Percentiles rank a stretch among this genome's conserved stretches.
These are phyloP conservation scores for Glycine latifolia DNA, from an alignment of 306 rosid species.

Conservation along the genomic window DNA sequence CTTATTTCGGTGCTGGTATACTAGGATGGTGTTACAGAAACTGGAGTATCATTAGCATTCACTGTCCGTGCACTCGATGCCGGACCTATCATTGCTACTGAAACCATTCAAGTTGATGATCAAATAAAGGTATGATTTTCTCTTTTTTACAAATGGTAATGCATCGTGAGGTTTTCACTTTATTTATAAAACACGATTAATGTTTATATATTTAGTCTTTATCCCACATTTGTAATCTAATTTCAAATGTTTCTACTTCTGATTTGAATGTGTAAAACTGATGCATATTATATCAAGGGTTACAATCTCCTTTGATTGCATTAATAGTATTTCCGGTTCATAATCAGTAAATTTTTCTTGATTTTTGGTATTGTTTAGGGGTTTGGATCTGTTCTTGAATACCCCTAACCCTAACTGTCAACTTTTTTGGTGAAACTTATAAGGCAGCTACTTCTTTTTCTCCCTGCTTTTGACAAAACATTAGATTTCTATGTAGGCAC, in stretches of 20 bases:
- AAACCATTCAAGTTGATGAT: conserved; percentile 67
- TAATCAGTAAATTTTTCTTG: not conserved
- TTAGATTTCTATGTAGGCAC: conserved; percentile 74
- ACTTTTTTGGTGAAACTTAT: conserved; percentile 31
- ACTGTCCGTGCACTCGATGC: conserved; percentile 92
- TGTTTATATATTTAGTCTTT: not conserved
- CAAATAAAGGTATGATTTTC: conserved; percentile 69
- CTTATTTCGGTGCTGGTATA: not conserved
- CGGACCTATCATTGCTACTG: conserved; percentile 83
- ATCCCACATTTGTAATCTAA: not conserved
- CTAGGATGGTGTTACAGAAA: conserved; percentile 88
- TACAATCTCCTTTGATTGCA: not conserved
- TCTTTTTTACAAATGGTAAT: not conserved
- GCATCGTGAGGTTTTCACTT: not conserved
- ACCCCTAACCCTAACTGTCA: conserved; percentile 15
- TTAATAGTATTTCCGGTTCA: conserved; percentile 1
- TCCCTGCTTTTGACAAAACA: conserved; percentile 46
- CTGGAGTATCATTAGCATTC: conserved; percentile 91
- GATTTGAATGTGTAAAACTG: conserved; percentile 33
- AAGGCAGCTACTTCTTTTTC: conserved; percentile 25
- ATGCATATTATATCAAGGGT: conserved; percentile 20
- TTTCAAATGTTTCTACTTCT: conserved; percentile 14
- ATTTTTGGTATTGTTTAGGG: not conserved
- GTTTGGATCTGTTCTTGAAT: not conserved
- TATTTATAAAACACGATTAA: not conserved